These are phyloP conservation scores for Russula brevipes DNA, from an alignment of 768 basidiomycete species.

Conservation along the genomic window DNA sequence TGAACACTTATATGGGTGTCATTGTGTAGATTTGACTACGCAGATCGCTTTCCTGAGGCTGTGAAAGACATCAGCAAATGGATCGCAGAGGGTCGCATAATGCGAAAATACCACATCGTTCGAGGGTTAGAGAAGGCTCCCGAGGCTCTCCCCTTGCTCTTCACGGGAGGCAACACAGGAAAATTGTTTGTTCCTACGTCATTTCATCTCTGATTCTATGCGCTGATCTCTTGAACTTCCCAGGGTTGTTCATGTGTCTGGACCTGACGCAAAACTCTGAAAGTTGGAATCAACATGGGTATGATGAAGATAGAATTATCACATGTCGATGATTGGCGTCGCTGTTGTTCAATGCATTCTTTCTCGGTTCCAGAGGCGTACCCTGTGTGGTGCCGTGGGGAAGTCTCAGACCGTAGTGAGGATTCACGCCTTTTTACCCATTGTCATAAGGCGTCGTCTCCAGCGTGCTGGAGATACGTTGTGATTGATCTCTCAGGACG, in stretches of 20 bases:
- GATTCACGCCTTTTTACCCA: too few species aligned
- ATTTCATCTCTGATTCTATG: background rate
- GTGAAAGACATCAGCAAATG: slow-evolving; percentile 51
- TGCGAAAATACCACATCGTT: slow-evolving; percentile 75
- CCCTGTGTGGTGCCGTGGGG: too few species aligned
- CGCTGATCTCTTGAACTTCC: slow-evolving; percentile 5
- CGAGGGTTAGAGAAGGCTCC: slow-evolving; percentile 73
- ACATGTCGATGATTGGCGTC: background rate
- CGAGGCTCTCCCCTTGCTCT: slow-evolving; percentile 62
- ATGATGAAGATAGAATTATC: background rate
- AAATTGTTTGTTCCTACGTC: slow-evolving; percentile 47
- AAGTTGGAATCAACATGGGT: background rate
- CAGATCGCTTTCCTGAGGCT: slow-evolving; percentile 51
- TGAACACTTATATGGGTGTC: background rate
- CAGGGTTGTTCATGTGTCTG: slow-evolving; percentile 56
- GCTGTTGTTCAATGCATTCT: background rate
- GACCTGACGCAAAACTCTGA: slow-evolving; percentile 25
- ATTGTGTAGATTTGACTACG: slow-evolving; percentile 65
- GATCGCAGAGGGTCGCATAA: slow-evolving; percentile 63
- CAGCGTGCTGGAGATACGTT: too few species aligned
- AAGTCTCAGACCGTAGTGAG: too few species aligned
- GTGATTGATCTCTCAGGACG: too few species aligned
- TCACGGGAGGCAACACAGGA: slow-evolving; percentile 71
- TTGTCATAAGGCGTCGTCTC: too few species aligned
- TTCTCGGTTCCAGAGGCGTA: background rate